Evolutionary conservation across 2,329 filamentous ascomycete genomes (phyloP).

Genomic region (Aspergillus cejpii): DNA sequence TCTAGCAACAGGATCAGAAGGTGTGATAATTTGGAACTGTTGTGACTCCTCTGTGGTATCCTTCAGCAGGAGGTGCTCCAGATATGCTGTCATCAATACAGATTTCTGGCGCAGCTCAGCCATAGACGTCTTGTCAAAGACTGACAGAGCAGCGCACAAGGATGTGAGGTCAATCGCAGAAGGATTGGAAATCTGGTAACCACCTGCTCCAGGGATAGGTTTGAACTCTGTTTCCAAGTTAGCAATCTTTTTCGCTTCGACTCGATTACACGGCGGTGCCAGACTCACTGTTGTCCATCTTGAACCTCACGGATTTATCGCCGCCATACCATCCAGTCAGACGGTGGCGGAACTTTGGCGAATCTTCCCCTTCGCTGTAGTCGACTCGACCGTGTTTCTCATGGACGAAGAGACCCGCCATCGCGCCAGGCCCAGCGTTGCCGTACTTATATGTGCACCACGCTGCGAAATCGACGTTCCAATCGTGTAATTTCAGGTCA

Average conservation of each 20-base stretch:
- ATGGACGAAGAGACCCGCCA: conserved; percentile 73
- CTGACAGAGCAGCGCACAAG: conserved; percentile 61
- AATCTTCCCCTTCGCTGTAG: conserved; percentile 36
- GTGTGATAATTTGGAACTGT: conserved; percentile 60
- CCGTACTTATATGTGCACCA: conserved; percentile 96
- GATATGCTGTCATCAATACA: conserved; percentile 64
- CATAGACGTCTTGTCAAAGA: conserved; percentile 68
- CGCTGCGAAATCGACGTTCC: conserved; percentile 81
- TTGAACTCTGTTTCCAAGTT: conserved; percentile 50
- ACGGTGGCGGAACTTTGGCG: conserved; percentile 54
- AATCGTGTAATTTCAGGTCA: conserved; percentile 69
- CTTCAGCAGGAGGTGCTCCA: conserved; percentile 57
- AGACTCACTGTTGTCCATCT: conserved; percentile 61
- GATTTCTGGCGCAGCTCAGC: conserved; percentile 61
- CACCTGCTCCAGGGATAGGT: conserved; percentile 68
- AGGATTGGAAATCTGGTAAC: conserved; percentile 76
- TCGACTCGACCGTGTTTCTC: conserved; percentile 55
- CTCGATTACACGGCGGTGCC: neutral
- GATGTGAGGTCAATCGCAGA: conserved; percentile 68
- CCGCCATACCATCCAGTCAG: conserved; percentile 80
- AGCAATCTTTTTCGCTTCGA: neutral
- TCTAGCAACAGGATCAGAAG: conserved; percentile 57
- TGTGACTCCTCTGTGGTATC: conserved; percentile 30
- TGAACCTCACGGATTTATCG: conserved; percentile 66
- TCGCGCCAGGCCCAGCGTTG: conserved; percentile 73